Conservation (phyloP, 805 yeast species). For the Candida pseudofarinosa region DNA sequence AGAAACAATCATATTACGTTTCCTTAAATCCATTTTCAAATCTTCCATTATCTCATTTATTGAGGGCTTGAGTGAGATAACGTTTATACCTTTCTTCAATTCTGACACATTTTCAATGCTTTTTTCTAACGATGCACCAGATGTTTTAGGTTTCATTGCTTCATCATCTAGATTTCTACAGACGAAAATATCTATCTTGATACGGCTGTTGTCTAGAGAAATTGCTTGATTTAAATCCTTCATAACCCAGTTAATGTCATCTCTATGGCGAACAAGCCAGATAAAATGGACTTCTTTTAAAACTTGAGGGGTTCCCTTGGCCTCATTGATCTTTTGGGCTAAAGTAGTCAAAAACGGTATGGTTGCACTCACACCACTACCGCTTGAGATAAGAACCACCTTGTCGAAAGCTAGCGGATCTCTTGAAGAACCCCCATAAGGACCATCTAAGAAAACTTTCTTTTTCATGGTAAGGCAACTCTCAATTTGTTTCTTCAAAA, state of each 20-base stretch:
- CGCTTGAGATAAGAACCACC: constrained; percentile 40
- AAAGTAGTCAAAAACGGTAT: constrained; percentile 38
- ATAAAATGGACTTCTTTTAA: constrained; percentile 32
- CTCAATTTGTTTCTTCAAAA: constrained; percentile 27
- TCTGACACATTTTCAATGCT: constrained; percentile 1
- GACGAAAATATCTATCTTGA: constrained; percentile 24
- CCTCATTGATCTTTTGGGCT: constrained; percentile 13
- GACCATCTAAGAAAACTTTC: constrained; percentile 48
- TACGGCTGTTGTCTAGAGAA: constrained; percentile 22
- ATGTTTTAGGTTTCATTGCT: neutral
- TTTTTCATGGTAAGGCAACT: constrained; percentile 20
- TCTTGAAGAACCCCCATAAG: constrained; percentile 53
- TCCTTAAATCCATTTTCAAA: constrained; percentile 12
- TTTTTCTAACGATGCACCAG: constrained; percentile 2
- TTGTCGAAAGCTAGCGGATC: constrained; percentile 43
- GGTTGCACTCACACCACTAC: constrained; percentile 51
- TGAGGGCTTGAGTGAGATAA: constrained; percentile 19
- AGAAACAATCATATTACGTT: constrained; percentile 38
- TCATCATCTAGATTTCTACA: neutral
- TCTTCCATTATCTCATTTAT: constrained; percentile 14
- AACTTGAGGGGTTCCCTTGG: constrained; percentile 8
- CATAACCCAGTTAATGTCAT: constrained; percentile 37
- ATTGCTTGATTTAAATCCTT: constrained; percentile 30
- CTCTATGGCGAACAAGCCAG: constrained; percentile 39
- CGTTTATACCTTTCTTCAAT: constrained; percentile 4